These are phyloP conservation scores for Aschersonia sp. DNA, from an alignment of 2,329 filamentous ascomycete species.

Conservation along the genomic window DNA sequence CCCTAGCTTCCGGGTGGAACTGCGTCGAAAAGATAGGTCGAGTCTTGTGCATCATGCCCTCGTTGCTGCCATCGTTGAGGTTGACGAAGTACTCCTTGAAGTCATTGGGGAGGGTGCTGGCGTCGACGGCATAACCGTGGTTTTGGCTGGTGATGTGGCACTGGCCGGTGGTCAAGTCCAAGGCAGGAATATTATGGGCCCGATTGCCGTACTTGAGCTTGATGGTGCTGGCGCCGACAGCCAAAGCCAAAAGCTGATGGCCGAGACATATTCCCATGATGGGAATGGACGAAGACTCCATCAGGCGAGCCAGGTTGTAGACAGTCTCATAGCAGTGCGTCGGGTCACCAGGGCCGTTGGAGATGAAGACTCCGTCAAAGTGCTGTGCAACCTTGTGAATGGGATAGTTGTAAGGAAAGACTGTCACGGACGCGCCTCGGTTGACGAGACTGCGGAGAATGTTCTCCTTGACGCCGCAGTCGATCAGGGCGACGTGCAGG, in stretches of 20 bases:
- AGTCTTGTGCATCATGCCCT: constrained; percentile 92
- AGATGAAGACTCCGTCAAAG: constrained; percentile 98
- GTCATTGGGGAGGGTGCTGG: constrained; percentile 63
- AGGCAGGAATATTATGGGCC: constrained; percentile 92
- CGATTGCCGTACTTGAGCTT: constrained; percentile 99
- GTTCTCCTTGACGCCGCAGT: constrained; percentile 99
- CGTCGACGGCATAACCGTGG: constrained; percentile 92
- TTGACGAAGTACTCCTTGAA: constrained; percentile 99
- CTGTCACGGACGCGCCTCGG: constrained; percentile 82
- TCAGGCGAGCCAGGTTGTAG: constrained; percentile 79
- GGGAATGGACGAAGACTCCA: constrained; percentile 80
- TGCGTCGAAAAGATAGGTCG: constrained; percentile 97
- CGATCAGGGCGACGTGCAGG: constrained; percentile 85
- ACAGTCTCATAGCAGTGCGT: constrained; percentile 93
- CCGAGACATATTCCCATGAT: constrained; percentile 98
- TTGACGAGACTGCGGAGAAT: constrained; percentile 88
- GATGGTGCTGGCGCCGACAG: constrained; percentile 75
- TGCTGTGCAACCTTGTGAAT: constrained; percentile 97
- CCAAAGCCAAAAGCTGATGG: constrained; percentile 87
- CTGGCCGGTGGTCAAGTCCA: constrained; percentile 87
- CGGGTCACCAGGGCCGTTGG: constrained; percentile 94
- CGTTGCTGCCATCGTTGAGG: constrained; percentile 93
- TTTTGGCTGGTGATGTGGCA: constrained; percentile 99
- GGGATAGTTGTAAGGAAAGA: constrained; percentile 92
- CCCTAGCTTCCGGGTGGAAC: constrained; percentile 98